Evolutionary conservation across 2,329 filamentous ascomycete species (phyloP), one percentile per base, ranked within the genome.

Genomic region (Fusarium ramigenum): DNA sequence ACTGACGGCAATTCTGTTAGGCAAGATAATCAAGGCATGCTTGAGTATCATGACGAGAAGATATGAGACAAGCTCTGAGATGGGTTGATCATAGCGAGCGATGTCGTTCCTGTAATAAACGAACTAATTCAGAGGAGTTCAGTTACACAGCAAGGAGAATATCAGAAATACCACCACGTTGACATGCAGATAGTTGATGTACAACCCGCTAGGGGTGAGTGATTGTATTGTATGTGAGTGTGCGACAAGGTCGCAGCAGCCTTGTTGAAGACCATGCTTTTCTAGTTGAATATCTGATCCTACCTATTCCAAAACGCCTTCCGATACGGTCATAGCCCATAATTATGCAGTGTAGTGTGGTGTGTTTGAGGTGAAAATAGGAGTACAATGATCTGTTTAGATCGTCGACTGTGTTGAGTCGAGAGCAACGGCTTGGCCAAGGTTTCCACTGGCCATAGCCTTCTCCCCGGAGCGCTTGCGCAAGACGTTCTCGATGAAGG

Each of bases 401-500:
- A 79, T 63, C 34, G 70, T 69, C 32, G 77, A 75, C 28, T 68
- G 70, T 36, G 66, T 70, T 61, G 79, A 80, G 58, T 83, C 83
- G 23, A 84, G 66, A 4, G 82, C 82, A n/a, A 83, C 81, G 0
- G 84, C 79, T 70, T 85, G 79, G n/a, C 79, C 80, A 5, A 87
- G 76, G 36, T 71, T 78, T 44, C 79, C 78, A 32, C 80, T 76
- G 4, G 81, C 73, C 60, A 80, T 75, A 34, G 74, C 76, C 73
- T 83, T 86, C 70, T 84, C 83, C 25, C 84, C 86, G 1, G 86
- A 88, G 57, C 94, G 87, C 89, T 97, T 97, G 84, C 94, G 93
- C 68, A 99, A 85, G 25, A 99, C 96, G 78, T 99, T 99, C 87
- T 99, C 96, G 77, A 99, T 99, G 81, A 99, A 99, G 3, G 95